Base-by-base conservation (phyloP, 805 yeast species). In the Kuraishia borneana region DNA sequence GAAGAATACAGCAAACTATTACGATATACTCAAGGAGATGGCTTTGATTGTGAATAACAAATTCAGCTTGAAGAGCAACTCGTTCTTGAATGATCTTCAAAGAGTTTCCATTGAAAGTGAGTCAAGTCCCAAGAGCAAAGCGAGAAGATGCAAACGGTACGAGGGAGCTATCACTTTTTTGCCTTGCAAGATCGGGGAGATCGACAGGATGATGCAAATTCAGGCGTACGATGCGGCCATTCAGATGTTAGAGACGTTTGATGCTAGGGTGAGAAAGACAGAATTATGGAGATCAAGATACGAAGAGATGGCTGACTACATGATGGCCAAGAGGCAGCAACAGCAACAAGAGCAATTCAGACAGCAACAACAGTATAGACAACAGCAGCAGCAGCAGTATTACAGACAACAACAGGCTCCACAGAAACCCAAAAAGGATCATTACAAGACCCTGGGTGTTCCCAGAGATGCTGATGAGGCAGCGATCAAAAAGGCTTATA, bases 401-500 rank as follows among this genome's bases (percentile, higher is more conserved):
- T 60, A 50, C 18, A 61, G 52, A 18, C 58, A 47, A 26, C 46
- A 40, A 25, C 35, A 42, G 33, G 48, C 46, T 12, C 55, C 56
- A 8, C 48, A 41, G 32, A 51, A 43, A 34, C 56, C 59, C 5
- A 53, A 47, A 31, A 55, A 55, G 30, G 95, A 89, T 48, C 83
- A 83, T 48, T 89, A 89, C 55, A 83, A 83, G 47, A 65, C 82
- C 2, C 58, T 89, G 13, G 94, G 76, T 9, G 68, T 89, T 6
- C 44, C 75, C 1, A 62, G 66, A 38, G 70, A 70, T 41, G 94
- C 96, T 0, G 76, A 72, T 37, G 77, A 74, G 1, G 66, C 70
- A 38, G 78, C 81, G 6, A 79, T 89, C 40, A 83, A 80, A 46
- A 79, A 74, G 52, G 94, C 94, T 1, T 81, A 87, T 58, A 65